phyloP scores from a whole-genome alignment of 805 yeast species.

The Candida xyloterini region DNA sequence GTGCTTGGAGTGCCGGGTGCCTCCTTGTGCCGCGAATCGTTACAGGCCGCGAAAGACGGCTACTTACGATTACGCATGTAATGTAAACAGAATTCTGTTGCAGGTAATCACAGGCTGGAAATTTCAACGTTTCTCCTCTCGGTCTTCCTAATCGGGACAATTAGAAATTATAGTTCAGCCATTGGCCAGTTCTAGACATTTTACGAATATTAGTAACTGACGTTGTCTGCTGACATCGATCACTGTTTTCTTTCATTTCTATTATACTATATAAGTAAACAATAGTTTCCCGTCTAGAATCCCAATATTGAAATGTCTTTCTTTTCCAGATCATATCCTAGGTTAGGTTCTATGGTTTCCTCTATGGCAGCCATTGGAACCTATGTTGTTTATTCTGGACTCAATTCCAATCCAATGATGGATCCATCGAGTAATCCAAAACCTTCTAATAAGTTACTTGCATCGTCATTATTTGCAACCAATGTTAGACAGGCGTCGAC shows the following conservation, averaged over 20 bases:
- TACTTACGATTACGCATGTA: conserved; percentile 34
- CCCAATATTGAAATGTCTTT: neutral
- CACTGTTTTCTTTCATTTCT: no score
- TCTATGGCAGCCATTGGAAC: conserved; percentile 28
- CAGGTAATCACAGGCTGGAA: neutral
- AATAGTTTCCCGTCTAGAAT: neutral
- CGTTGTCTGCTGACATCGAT: no score
- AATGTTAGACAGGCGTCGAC: conserved; percentile 34
- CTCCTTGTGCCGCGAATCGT: conserved; percentile 33
- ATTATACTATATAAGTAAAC: neutral
- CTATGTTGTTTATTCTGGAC: conserved; percentile 19
- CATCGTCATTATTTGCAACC: conserved; percentile 32
- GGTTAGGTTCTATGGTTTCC: neutral
- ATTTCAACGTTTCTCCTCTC: no score
- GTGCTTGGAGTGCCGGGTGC: conserved; percentile 29
- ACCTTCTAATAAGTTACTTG: conserved; percentile 26
- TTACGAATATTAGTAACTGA: neutral
- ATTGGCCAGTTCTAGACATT: neutral
- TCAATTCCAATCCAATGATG: conserved; percentile 13
- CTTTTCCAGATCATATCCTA: conserved; percentile 2
- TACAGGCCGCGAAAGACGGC: conserved; percentile 33
- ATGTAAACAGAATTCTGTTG: neutral
- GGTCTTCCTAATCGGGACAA: neutral
- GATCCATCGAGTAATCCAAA: conserved; percentile 5
- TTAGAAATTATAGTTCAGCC: neutral